Percentiles rank a stretch among this genome's conserved stretches.
Conservation (phyloP, 2,329 filamentous ascomycete genomes). For the Talaromyces funiculosus region DNA sequence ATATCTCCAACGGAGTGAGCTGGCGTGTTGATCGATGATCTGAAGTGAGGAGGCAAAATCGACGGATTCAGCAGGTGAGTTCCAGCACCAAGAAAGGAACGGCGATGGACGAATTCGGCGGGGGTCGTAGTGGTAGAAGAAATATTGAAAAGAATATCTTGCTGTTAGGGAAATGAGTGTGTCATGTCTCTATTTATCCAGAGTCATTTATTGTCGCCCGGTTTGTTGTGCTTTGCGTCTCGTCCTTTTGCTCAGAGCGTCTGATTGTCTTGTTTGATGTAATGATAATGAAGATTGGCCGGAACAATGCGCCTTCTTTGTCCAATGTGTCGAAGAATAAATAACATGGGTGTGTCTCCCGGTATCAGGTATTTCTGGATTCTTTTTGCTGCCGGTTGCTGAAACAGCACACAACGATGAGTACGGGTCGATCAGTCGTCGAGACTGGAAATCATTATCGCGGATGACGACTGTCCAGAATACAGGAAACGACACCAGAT, state of each 20-base stretch:
- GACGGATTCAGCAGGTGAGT: constrained; percentile 3
- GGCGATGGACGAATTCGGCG: not conserved
- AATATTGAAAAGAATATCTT: not conserved
- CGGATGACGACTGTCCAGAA: not conserved
- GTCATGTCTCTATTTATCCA: constrained; percentile 1
- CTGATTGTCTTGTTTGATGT: not conserved
- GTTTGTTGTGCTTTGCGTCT: not conserved
- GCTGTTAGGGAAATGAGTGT: not conserved
- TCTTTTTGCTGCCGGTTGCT: not conserved
- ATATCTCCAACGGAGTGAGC: not conserved
- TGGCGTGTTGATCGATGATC: no score
- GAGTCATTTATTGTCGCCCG: not conserved
- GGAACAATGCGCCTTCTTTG: not conserved
- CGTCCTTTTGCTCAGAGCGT: not conserved
- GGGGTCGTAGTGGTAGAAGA: not conserved
- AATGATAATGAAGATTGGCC: not conserved
- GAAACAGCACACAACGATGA: not conserved
- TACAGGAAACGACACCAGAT: not conserved
- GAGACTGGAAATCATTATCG: not conserved
- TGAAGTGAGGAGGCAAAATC: not conserved
- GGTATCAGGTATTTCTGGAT: not conserved
- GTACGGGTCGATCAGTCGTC: not conserved
- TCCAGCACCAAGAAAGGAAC: not conserved
- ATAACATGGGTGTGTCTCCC: not conserved
- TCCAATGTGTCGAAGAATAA: not conserved